Conservation (phyloP, 2,329 filamentous ascomycete species). For the Fusarium praegraminearum region DNA sequence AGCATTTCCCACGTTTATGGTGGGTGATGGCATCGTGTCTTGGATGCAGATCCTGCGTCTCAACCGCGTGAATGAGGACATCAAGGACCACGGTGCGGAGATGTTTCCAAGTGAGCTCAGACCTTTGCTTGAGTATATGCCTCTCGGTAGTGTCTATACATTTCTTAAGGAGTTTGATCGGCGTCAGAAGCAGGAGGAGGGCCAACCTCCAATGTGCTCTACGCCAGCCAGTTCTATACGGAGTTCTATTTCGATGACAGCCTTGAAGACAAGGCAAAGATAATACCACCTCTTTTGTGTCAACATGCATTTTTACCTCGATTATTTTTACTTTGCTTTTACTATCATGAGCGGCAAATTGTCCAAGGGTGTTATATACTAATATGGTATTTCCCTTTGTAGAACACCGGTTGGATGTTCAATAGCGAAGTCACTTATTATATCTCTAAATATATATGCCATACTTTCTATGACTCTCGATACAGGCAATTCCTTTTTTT, state of each 20-base stretch:
- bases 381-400: background rate
- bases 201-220: background rate
- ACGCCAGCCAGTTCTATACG: conserved; percentile 36
- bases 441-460: background rate
- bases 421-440: background rate
- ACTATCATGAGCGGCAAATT: too few relatives aligned
- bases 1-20: conserved; percentile 38
- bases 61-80: conserved; percentile 44
- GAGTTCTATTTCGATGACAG: conserved; percentile 38
- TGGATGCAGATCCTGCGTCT: conserved; percentile 44
- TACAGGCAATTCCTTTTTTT: too few relatives aligned
- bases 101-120: conserved; percentile 40
- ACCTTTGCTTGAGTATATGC: conserved; percentile 41
- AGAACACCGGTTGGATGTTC: background rate
- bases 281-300: background rate
- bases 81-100: conserved; percentile 39
- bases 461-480: too few relatives aligned
- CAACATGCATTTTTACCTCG: background rate
- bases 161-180: conserved; percentile 43
- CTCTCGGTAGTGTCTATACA: conserved; percentile 39
- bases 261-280: conserved; percentile 9
- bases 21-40: conserved; percentile 42
- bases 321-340: background rate
- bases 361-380: background rate
- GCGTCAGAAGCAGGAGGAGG: conserved; percentile 32